Evolutionary conservation across 345 rosid genomes (phyloP), one percentile per base, ranked within the genome.

Genomic region (Acer saccharum): DNA sequence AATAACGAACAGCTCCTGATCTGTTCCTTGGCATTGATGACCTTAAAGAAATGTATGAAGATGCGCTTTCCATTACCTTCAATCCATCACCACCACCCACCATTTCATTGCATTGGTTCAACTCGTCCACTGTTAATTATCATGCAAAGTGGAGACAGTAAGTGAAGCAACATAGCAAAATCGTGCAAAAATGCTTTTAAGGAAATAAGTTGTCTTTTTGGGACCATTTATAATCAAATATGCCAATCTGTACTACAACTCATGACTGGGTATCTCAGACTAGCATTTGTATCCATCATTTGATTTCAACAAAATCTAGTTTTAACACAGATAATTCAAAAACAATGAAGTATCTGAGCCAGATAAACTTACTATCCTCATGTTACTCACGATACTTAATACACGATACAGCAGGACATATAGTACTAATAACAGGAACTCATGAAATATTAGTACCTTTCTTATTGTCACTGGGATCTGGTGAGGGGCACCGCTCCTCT

Each of bases 401-500:
- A 32, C 35, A 35, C 39, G 1, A 35, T 35, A 35, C 7, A 4
- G 39, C 39, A 35, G 39, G 0, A 35, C 6, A 35, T 4, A 35
- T 35, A 35, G 39, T 35, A 39, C 54, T 13, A 44, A 41, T 4
- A 44, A 69, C 55, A 73, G 27, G 27, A 27, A 61, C 12, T 16
- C 25, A 27, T 63, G 60, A 63, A 4, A 32, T 50, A 8, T 21
- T 46, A n/a, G n/a, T 76, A 83, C 88, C 88, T 85, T 85, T 83
- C 79, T 72, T 81, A 63, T 57, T 80, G 18, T 83, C 71, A 52
- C 77, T 76, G 23, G 86, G 75, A 69, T 62, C 71, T 29, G 86
- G 86, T 14, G 77, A 71, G 25, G 88, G 88, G 65, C 88, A 85
- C 0, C 88, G 84, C 75, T 85, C 86, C 83, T 85, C 88, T n/a